Conservation (phyloP, 2,329 filamentous ascomycete genomes). For the Cadophora sp. region DNA sequence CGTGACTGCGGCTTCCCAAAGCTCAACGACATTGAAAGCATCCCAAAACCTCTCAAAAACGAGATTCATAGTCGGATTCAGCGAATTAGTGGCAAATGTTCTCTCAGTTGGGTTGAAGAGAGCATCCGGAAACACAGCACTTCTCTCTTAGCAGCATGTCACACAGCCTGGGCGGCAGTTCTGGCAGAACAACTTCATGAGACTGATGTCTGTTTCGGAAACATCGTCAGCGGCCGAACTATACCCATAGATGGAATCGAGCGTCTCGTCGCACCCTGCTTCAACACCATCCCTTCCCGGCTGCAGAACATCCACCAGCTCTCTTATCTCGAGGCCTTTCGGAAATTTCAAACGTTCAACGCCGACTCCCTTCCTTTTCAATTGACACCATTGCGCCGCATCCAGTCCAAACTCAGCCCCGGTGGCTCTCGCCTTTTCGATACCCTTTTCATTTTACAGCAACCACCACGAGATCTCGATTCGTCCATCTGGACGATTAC, state of each 20-base stretch:
- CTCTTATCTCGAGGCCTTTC: conserved; percentile 43
- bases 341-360: conserved; percentile 54
- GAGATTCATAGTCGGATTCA: conserved; percentile 27
- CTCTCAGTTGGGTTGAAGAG: conserved; percentile 50
- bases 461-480: conserved; percentile 63
- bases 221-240: conserved; percentile 80
- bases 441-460: conserved; percentile 80
- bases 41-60: background rate
- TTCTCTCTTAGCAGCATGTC: conserved; percentile 71
- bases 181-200: conserved; percentile 61
- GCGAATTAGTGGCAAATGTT: conserved; percentile 9
- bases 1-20: conserved; percentile 51
- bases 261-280: conserved; percentile 83
- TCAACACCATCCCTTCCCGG: conserved; percentile 84
- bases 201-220: conserved; percentile 83
- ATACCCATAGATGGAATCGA: conserved; percentile 70
- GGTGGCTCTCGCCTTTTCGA: conserved; percentile 72
- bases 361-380: conserved; percentile 70
- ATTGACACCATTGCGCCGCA: conserved; percentile 74
- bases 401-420: conserved; percentile 61
- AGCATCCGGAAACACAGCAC: conserved; percentile 60
- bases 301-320: conserved; percentile 63
- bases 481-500: conserved; percentile 60
- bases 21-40: conserved; percentile 3
- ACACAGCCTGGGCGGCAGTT: conserved; percentile 75